Conservation (phyloP, 2,329 filamentous ascomycete genomes). For the Fonsecaea nubica region DNA sequence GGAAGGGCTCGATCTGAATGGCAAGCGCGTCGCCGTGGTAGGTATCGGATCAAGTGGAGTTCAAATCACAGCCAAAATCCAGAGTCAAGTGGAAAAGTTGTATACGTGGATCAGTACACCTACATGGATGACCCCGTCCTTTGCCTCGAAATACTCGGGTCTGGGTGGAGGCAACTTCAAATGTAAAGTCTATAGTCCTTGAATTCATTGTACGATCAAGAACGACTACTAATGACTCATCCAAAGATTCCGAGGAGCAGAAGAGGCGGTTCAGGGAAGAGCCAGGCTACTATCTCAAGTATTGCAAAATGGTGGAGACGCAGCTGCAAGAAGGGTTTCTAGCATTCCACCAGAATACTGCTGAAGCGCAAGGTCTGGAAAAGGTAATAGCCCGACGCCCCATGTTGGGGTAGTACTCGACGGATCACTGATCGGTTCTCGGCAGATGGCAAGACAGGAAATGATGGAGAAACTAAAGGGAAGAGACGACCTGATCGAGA, state of each 20-base stretch:
- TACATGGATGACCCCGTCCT: slow-evolving; percentile 44
- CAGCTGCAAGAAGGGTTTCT: slow-evolving; percentile 61
- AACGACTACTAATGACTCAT: not conserved
- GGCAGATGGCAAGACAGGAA: slow-evolving; percentile 22
- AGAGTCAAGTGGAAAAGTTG: slow-evolving; percentile 45
- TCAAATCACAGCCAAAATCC: slow-evolving; percentile 47
- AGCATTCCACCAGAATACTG: slow-evolving; percentile 56
- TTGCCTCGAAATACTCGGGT: slow-evolving; percentile 39
- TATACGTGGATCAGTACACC: slow-evolving; percentile 43
- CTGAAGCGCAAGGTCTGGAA: slow-evolving; percentile 51
- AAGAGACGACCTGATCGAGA: slow-evolving; percentile 47
- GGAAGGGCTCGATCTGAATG: slow-evolving; percentile 40
- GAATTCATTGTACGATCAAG: not conserved
- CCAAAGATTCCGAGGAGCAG: slow-evolving; percentile 35
- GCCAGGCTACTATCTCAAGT: slow-evolving; percentile 45
- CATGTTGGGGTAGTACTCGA: not conserved
- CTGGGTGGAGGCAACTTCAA: slow-evolving; percentile 36
- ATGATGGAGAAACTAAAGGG: slow-evolving; percentile 44
- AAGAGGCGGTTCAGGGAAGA: slow-evolving; percentile 28
- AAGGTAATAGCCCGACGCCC: slow-evolving; percentile 22
- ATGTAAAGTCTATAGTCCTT: slow-evolving; percentile 9
- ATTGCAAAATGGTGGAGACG: slow-evolving; percentile 56
- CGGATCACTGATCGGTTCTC: too few species aligned
- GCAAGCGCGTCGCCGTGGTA: slow-evolving; percentile 41
- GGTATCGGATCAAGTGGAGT: slow-evolving; percentile 41